phyloP scores from a whole-genome alignment of 768 basidiomycete species.

The Leccinum pellstonianum region DNA sequence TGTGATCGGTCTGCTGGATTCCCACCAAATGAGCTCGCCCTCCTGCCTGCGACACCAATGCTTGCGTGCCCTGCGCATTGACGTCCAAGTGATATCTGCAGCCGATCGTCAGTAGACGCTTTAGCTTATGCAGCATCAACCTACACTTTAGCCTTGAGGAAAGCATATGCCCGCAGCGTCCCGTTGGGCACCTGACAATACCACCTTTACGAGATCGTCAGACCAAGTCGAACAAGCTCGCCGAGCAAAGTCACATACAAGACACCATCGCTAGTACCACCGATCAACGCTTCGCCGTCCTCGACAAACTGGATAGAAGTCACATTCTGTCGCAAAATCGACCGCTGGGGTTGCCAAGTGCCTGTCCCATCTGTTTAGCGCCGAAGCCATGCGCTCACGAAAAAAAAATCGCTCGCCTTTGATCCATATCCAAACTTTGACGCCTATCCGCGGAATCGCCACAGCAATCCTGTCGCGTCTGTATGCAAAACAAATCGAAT shows the following conservation, averaged over 20 bases:
- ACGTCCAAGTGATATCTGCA: slow-evolving; percentile 55
- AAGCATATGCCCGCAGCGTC: slow-evolving; percentile 57
- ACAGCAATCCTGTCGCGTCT: slow-evolving; percentile 59
- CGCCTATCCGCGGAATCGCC: slow-evolving; percentile 55
- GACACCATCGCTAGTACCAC: slow-evolving; percentile 69
- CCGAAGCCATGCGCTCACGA: not conserved
- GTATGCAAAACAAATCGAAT: slow-evolving; percentile 53
- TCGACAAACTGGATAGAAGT: slow-evolving; percentile 63
- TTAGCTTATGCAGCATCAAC: slow-evolving; percentile 17
- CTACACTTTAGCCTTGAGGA: slow-evolving; percentile 59
- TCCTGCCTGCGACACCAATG: slow-evolving; percentile 51
- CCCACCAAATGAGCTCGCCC: slow-evolving; percentile 52
- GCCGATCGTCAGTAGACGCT: slow-evolving; percentile 11
- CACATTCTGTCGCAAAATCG: slow-evolving; percentile 63
- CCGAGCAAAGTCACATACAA: slow-evolving; percentile 42
- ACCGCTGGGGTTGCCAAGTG: slow-evolving; percentile 62
- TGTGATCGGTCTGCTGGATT: slow-evolving; percentile 48
- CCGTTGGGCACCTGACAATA: slow-evolving; percentile 68
- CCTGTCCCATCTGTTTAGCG: slow-evolving; percentile 36
- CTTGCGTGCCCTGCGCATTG: slow-evolving; percentile 46
- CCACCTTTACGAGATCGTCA: slow-evolving; percentile 46
- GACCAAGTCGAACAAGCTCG: not conserved
- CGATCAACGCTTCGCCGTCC: slow-evolving; percentile 60
- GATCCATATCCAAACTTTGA: slow-evolving; percentile 63
- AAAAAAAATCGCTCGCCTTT: slow-evolving; percentile 43